phyloP scores from a whole-genome alignment of 2,329 filamentous ascomycete genomes.

The Cadophora sp. region DNA sequence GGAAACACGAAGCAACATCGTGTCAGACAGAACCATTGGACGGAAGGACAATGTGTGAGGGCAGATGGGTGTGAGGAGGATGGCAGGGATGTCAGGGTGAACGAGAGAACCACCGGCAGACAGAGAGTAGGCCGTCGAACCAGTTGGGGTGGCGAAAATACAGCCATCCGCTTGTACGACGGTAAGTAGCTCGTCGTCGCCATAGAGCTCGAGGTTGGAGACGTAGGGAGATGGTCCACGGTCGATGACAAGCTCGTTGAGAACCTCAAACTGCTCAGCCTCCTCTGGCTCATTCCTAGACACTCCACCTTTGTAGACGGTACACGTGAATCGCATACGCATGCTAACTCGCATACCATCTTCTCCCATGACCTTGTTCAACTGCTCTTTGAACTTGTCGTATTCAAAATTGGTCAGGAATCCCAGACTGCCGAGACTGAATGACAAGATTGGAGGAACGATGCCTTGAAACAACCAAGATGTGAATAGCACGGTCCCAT shows the following conservation, averaged over 20 bases:
- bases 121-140: constrained; percentile 92
- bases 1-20: constrained; percentile 87
- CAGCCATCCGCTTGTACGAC: constrained; percentile 96
- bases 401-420: constrained; percentile 91
- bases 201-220: constrained; percentile 94
- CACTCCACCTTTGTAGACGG: constrained; percentile 79
- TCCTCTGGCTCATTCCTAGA: constrained; percentile 75
- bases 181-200: constrained; percentile 92
- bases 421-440: constrained; percentile 84
- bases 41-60: constrained; percentile 96
- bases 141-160: constrained; percentile 97
- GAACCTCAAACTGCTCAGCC: constrained; percentile 94
- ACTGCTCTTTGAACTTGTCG: constrained; percentile 82
- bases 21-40: constrained; percentile 97
- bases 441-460: constrained; percentile 84
- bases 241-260: constrained; percentile 98
- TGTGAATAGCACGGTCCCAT: constrained; percentile 87
- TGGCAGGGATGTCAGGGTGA: constrained; percentile 95
- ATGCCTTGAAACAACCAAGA: constrained; percentile 93
- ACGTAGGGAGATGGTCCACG: constrained; percentile 96
- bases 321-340: constrained; percentile 98
- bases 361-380: constrained; percentile 91
- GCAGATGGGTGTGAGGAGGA: constrained; percentile 95
- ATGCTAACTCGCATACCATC: constrained; percentile 96
- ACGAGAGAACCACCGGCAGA: constrained; percentile 95